Base-by-base conservation (phyloP, 768 basidiomycete species). In the Pleurotus salmoneostramineus region DNA sequence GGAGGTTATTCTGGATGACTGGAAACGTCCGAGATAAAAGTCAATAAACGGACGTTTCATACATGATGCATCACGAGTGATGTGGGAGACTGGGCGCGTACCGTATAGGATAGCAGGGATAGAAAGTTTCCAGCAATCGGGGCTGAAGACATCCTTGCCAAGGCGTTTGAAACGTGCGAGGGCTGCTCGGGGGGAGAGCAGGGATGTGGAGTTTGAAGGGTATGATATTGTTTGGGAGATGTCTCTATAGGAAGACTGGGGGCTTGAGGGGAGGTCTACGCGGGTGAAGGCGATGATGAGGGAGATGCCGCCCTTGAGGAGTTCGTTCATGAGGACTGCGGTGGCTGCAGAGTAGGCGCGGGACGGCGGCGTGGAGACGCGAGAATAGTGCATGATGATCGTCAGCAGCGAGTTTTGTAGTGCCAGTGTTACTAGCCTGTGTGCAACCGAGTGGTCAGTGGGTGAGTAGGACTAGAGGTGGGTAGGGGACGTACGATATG, bases 381-480 rank as follows among this genome's bases (percentile, higher is more conserved):
- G 86, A 40, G 96, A 97, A 72, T 96, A 92, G 76, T 97, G 95
- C 91, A 98, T 95, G 69, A 98, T 89, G 70, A 98, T 84, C 35
- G 93, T 91, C 57, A 98, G 70, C 57, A 85, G 75, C 17, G 93
- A 93, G 74, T 98, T 98, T 76, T 98, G 95, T 51, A 94, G 82
- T 50, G 93, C 93, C 69, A 95, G 81, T n/a, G 87, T 89, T 59
- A 91, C 78, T 57, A 92, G 80, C 52, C 90, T 92, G 66, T 10
- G 40, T 6, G 48, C 47, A 59, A 43, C n/a, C n/a, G n/a, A n/a
- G n/a, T n/a, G n/a, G n/a, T n/a, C n/a, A 45, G 45, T 17, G 11
- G 10, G 21, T n/a, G 15, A 45, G 6, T 15, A 33, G 27, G 17
- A 4, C n/a, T 15, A 15, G 21, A 48, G 7, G n/a, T 27, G 17